Percentiles rank a stretch among this genome's conserved stretches.
phyloP scores from a whole-genome alignment of 208 protist species.

The Trypanosoma avium region DNA sequence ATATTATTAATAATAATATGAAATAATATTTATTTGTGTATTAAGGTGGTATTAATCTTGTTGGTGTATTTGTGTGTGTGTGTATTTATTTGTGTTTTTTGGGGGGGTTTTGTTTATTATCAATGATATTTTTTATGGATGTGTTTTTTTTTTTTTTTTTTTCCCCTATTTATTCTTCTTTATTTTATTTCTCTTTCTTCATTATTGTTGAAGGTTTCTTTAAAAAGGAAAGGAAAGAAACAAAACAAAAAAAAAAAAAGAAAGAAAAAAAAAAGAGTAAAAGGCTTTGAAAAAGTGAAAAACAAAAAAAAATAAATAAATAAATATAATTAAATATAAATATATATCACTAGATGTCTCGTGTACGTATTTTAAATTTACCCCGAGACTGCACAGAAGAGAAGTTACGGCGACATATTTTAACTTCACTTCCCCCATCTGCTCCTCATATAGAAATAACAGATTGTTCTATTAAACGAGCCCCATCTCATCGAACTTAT shows the following conservation, averaged over 20 bases:
- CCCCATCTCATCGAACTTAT: background rate
- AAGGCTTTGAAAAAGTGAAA: too few relatives aligned
- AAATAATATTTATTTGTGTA: too few relatives aligned
- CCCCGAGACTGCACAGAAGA: constrained; percentile 93
- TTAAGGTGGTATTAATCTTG: too few relatives aligned
- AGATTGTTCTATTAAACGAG: constrained; percentile 59
- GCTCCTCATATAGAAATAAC: constrained; percentile 89
- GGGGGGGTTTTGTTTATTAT: too few relatives aligned
- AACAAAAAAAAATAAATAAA: background rate
- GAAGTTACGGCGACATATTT: constrained; percentile 89
- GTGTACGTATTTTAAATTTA: constrained; percentile 94
- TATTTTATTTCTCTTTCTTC: constrained; percentile 7
- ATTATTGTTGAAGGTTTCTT: background rate
- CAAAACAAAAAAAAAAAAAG: background rate
- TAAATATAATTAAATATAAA: constrained; percentile 4
- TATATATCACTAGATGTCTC: constrained; percentile 57
- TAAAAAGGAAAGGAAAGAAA: background rate
- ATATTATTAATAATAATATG: background rate
- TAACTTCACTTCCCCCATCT: constrained; percentile 53
- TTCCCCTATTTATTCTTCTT: constrained; percentile 20
- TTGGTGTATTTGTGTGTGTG: background rate
- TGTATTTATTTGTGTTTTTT: background rate
- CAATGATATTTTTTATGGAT: background rate
- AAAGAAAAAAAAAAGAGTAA: background rate
- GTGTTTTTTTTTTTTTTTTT: constrained; percentile 16